These are phyloP conservation scores for Coemansia sp. DNA, from an alignment of 192 early-diverging fungal species.

Conservation along the genomic window DNA sequence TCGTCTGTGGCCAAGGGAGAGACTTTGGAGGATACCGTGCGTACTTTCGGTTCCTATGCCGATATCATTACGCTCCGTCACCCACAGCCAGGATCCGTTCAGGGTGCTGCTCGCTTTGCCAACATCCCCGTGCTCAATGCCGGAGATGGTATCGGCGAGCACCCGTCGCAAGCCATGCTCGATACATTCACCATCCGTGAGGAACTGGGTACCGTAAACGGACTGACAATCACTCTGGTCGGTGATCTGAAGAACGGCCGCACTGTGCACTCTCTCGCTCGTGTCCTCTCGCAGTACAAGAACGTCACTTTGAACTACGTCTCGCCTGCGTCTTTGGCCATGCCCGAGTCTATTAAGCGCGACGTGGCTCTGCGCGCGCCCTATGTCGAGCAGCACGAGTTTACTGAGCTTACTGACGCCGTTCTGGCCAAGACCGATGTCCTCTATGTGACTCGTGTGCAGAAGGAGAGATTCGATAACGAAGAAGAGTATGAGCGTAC, in stretches of 20 bases:
- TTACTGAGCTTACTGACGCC: conserved; percentile 64
- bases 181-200: conserved; percentile 93
- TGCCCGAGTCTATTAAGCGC: conserved; percentile 82
- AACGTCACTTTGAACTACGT: conserved; percentile 95
- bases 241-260: conserved; percentile 98
- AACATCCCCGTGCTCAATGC: conserved; percentile 95
- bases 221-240: conserved; percentile 91
- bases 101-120: conserved; percentile 81
- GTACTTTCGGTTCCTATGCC: conserved; percentile 89
- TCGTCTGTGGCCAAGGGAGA: conserved; percentile 97
- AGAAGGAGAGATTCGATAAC: conserved; percentile 88
- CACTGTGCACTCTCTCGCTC: conserved; percentile 94
- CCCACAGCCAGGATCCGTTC: conserved; percentile 82
- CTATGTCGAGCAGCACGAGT: conserved; percentile 68
- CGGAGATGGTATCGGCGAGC: conserved; percentile 96
- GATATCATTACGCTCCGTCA: conserved; percentile 93
- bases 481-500: conserved; percentile 79
- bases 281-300: conserved; percentile 79
- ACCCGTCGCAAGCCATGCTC: conserved; percentile 97
- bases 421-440: conserved; percentile 90
- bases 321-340: conserved; percentile 73
- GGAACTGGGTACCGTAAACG: conserved; percentile 95
- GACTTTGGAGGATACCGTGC: conserved; percentile 89
- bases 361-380: conserved; percentile 58
- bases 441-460: conserved; percentile 94